phyloP scores from a whole-genome alignment of 2,329 filamentous ascomycete species.

The Escovopsis sp. region DNA sequence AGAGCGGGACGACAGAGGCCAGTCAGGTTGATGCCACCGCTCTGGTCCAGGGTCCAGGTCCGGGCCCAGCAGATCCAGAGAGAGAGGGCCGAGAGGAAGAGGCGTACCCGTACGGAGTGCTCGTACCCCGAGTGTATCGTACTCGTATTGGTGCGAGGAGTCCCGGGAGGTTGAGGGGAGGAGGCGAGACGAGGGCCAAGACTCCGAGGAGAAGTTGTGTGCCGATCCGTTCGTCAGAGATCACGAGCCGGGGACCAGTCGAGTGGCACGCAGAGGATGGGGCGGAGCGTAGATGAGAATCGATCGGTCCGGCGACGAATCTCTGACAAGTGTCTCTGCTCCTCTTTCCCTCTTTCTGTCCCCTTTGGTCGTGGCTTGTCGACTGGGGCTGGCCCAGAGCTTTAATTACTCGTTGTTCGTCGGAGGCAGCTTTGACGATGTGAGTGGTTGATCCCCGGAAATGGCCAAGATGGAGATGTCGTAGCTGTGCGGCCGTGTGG shows the following conservation, averaged over 20 bases:
- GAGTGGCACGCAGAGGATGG: too few relatives aligned
- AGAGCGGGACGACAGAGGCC: slow-evolving; percentile 14
- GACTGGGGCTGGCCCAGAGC: slow-evolving; percentile 4
- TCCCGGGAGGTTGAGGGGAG: too few relatives aligned
- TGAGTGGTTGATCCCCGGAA: slow-evolving; percentile 8
- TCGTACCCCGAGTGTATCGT: too few relatives aligned
- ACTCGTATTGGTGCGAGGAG: too few relatives aligned
- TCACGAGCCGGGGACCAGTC: too few relatives aligned
- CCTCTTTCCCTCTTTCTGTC: background rate
- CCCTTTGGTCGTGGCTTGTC: background rate
- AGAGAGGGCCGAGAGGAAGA: too few relatives aligned
- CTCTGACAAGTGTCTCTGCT: too few relatives aligned
- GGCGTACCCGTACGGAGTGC: too few relatives aligned
- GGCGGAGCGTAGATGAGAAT: background rate
- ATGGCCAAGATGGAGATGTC: slow-evolving; percentile 4
- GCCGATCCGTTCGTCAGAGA: background rate
- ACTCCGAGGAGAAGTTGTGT: background rate
- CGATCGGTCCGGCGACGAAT: slow-evolving; percentile 2
- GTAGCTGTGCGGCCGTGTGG: slow-evolving; percentile 14
- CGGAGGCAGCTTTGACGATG: slow-evolving; percentile 9
- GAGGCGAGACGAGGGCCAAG: slow-evolving; percentile 8
- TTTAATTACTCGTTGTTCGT: slow-evolving; percentile 18
- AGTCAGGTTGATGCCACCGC: slow-evolving; percentile 3
- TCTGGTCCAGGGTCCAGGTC: slow-evolving; percentile 10
- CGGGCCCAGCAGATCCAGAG: slow-evolving; percentile 1